Base-by-base conservation (phyloP, 495 filamentous ascomycete genomes). In the Trichocladium antarcticum region DNA sequence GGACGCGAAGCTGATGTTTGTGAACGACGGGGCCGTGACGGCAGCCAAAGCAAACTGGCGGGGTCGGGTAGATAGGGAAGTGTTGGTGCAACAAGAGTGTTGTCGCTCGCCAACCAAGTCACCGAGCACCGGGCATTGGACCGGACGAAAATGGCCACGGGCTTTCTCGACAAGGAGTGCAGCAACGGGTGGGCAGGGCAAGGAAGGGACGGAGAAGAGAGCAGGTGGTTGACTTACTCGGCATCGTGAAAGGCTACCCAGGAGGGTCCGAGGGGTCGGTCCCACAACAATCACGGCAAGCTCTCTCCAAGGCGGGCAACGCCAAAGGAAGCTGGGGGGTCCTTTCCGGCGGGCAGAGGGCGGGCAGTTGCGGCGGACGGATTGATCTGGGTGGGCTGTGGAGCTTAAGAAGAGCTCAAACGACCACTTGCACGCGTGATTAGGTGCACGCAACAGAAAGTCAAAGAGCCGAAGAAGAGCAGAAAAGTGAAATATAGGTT, bases 231-330 rank as follows among this genome's bases (percentile, higher is more conserved):
- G 9, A 64, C 54, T 64, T 61, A 60, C 57, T 63, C 54, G 62
- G 64, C 64, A 67, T 67, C 47, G 52, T 62, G 58, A 54, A 53
- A 47, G 37, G 41, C 42, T 31, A 50, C 42, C 20, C 12, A 32
- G 24, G 24, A 27, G 24, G 24, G 24, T 27, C 24, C 29, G 54
- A 46, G 50, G 54, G 50, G 46, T 40, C 44, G 50, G 46, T 40
- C 44, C 55, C 47, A 51, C 49, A 36, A 35, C 37, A 9, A 29
- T 45, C 14, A 37, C 37, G 37, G 37, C 44, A 50, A 42, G 47
- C 47, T 50, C 37, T 28, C 36, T 46, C 46, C 24, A 35, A 11
- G 27, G 37, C 36, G 37, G 47, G 42, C 42, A 37, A 47, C 19
- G 21, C 35, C 39, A 10, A 29, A 29, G 16, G 52, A 50, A 50